Conservation (phyloP, 176 grass and related monocot genomes). For the Melocanna baccifera region DNA sequence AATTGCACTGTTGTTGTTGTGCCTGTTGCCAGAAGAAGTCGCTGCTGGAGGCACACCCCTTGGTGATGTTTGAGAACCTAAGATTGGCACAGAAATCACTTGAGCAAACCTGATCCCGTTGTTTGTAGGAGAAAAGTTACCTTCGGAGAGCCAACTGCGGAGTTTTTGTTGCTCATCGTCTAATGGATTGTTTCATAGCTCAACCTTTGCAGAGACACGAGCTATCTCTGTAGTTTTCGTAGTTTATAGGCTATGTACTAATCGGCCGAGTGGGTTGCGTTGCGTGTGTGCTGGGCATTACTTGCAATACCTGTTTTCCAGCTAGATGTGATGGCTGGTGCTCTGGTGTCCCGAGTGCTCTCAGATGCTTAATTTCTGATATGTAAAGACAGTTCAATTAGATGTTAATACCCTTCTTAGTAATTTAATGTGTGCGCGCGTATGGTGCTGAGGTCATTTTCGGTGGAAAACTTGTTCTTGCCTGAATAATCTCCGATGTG, state of each 20-base stretch:
- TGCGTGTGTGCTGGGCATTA: neutral
- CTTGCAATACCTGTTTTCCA: neutral
- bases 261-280: neutral
- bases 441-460: neutral
- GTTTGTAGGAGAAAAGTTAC: neutral
- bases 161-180: neutral
- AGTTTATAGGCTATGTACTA: neutral
- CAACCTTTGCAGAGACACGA: neutral
- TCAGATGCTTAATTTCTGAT: neutral
- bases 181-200: conserved; percentile 8
- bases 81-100: conserved; percentile 44
- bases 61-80: conserved; percentile 55
- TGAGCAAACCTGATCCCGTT: conserved; percentile 9
- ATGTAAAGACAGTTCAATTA: neutral
- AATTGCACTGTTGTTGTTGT: neutral
- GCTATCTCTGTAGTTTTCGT: neutral
- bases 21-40: conserved; percentile 36
- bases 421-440: neutral
- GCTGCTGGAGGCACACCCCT: conserved; percentile 24
- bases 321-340: conserved; percentile 1
- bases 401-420: neutral
- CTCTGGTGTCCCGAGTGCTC: neutral
- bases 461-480: neutral
- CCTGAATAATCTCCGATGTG: neutral
- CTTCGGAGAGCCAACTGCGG: neutral